Conservation (phyloP, 805 yeast genomes). For the Candida saitoana region DNA sequence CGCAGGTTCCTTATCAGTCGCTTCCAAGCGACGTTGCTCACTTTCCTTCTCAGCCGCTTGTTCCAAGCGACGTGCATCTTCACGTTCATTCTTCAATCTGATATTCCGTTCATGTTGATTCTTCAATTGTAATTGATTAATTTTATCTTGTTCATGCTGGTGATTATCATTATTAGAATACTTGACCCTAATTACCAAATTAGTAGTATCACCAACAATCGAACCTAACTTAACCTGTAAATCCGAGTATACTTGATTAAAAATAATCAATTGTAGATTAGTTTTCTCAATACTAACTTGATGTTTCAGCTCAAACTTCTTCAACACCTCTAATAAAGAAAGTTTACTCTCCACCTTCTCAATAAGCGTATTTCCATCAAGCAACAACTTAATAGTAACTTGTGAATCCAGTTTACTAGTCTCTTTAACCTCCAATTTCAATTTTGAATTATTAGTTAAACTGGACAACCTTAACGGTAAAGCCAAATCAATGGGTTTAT, state of each 20-base stretch:
- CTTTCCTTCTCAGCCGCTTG: constrained; percentile 9
- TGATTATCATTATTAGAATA: constrained; percentile 12
- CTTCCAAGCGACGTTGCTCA: constrained; percentile 8
- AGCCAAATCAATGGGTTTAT: constrained; percentile 27
- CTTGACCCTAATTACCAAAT: constrained; percentile 23
- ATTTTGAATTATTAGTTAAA: constrained; percentile 31
- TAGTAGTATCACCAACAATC: constrained; percentile 19
- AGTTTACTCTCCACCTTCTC: background rate
- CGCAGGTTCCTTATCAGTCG: no score
- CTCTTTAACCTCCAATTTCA: constrained; percentile 17
- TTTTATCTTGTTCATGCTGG: constrained; percentile 20
- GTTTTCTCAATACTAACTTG: background rate
- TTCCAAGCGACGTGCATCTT: constrained; percentile 9
- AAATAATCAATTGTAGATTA: constrained; percentile 1
- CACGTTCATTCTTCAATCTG: constrained; percentile 6
- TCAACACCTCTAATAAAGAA: constrained; percentile 4
- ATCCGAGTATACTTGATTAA: constrained; percentile 2
- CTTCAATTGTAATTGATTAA: constrained; percentile 16
- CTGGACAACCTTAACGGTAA: constrained; percentile 31
- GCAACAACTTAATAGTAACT: constrained; percentile 18
- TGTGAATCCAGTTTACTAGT: background rate
- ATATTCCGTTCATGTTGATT: constrained; percentile 13
- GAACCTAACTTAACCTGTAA: constrained; percentile 9
- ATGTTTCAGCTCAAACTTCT: constrained; percentile 4
- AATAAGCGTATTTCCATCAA: constrained; percentile 3